Percentiles rank a stretch among this genome's conserved stretches.
These are phyloP conservation scores for Chlorella sorokiniana DNA, from an alignment of 139 green algal species.

Conservation along the genomic window DNA sequence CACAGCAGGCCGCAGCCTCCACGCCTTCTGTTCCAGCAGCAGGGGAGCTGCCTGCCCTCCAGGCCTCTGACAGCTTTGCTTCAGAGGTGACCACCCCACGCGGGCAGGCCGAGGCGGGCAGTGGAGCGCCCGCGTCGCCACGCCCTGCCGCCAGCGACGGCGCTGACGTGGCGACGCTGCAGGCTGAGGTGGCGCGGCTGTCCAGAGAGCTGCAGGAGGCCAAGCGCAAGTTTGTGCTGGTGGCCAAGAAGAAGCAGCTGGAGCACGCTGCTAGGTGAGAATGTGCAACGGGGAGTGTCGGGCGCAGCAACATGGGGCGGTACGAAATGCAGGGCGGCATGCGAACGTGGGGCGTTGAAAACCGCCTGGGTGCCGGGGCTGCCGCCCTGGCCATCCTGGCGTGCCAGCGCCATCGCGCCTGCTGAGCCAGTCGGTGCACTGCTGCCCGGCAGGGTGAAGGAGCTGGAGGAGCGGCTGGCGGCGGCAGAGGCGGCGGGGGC, in stretches of 20 bases:
- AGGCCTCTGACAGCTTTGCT: conserved; percentile 8
- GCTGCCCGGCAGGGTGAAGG: conserved; percentile 9
- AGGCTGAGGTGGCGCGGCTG: conserved; percentile 19
- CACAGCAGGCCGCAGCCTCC: conserved; percentile 1
- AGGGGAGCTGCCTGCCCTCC: neutral
- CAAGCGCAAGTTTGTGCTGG: conserved; percentile 54
- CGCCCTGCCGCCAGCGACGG: neutral
- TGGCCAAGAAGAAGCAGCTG: conserved; percentile 51
- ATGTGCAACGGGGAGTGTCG: neutral
- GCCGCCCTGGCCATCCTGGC: too few relatives aligned
- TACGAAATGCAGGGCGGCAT: neutral
- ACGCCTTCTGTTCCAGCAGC: neutral
- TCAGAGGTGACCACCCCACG: conserved; percentile 6
- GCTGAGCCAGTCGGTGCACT: neutral
- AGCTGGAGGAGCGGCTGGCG: conserved; percentile 36
- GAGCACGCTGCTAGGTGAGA: conserved; percentile 32
- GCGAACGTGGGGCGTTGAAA: too few relatives aligned
- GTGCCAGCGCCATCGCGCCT: too few relatives aligned
- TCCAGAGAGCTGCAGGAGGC: conserved; percentile 42
- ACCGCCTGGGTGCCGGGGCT: too few relatives aligned
- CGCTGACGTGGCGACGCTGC: conserved; percentile 6
- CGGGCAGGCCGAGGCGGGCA: neutral
- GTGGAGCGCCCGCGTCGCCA: neutral
- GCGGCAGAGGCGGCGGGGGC: neutral
- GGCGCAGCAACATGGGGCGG: neutral